Base-by-base conservation (phyloP, 2,329 filamentous ascomycete species). In the Aspergillus puulaauensis region DNA sequence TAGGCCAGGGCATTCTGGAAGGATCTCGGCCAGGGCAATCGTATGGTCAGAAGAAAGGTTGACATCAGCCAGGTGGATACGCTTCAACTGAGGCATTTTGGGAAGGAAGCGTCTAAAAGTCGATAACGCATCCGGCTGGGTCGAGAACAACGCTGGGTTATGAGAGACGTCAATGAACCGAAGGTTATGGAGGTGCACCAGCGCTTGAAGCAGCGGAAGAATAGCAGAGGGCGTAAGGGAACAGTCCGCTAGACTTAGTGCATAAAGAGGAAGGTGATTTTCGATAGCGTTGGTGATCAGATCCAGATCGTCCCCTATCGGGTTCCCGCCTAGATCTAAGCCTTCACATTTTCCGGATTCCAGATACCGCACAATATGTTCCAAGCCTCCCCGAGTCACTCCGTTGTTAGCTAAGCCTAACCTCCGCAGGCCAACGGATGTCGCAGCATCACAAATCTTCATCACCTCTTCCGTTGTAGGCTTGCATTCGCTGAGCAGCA, bases 141-240 rank as follows among this genome's bases (percentile, higher is more conserved):
- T 80, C 52, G 86, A 83, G 70, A 96, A 96, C 15, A 99, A 80
- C 19, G 86, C 86, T 33, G 83, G 89, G 66, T 98, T 98, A 68
- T 96, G 91, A 5, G 91, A 96, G 37, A 99, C 80, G 71, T 98
- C 95, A 58, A 99, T 86, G 70, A 97, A 97, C 19, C 90, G 87
- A 70, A 97, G 89, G 62, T 88, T 85, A 2, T 82, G 81, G 56
- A 97, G 78, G 63, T 82, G 85, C 24, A 83, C 81, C 54, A 98
- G 76, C 6, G 85, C 85, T 4, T 91, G 91, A 51, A 98, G 82
- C 12, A 98, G 80, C 54, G 86, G 84, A 73, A 85, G 89, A 21
- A 98, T 79, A 11, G 88, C 87, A 0, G 85, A 80, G 0, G 91
- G 88, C 4, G 83, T 86, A 54, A 99, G 79, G 57, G 91, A 90